Evolutionary conservation across 23 red algal species (phyloP).

Genomic region (Cyanidioschyzon merolae): DNA sequence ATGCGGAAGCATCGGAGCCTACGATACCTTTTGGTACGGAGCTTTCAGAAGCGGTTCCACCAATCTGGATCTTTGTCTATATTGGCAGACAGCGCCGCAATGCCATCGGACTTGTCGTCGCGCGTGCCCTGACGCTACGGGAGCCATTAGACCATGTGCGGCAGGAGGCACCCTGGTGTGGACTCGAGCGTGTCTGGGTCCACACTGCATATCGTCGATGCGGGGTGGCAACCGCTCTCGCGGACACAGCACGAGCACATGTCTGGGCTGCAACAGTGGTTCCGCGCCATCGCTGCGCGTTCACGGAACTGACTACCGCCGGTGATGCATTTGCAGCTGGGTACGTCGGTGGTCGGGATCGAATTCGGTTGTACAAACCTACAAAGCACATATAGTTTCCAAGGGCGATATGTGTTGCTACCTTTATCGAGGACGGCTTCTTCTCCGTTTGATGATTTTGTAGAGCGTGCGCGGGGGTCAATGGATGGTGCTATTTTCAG

Average conservation of each 20-base stretch:
- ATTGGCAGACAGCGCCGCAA: constrained; percentile 7
- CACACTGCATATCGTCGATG: background rate
- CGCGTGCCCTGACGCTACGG: background rate
- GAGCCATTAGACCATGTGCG: background rate
- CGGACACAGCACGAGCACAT: background rate
- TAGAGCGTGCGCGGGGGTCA: no score
- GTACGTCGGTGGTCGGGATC: background rate
- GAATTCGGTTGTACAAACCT: no score
- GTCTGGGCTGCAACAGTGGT: background rate
- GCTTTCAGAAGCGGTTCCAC: background rate
- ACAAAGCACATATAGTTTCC: background rate
- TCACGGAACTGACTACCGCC: background rate
- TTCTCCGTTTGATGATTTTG: no score
- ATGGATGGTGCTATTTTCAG: no score
- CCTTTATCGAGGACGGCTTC: no score
- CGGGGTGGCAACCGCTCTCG: background rate
- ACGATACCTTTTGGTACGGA: background rate
- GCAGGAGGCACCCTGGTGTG: constrained; percentile 1
- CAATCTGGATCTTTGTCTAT: background rate
- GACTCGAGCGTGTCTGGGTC: background rate
- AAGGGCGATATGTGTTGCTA: no score
- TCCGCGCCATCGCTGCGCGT: constrained; percentile 3
- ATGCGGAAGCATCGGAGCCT: background rate
- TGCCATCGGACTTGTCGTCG: constrained; percentile 6
- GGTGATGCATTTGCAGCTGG: background rate